A percentile compares a stretch with the other conserved stretches of the same genome.
Conservation (phyloP, 2,329 filamentous ascomycete genomes). For the Stachybotrys chlorohalonatus region DNA sequence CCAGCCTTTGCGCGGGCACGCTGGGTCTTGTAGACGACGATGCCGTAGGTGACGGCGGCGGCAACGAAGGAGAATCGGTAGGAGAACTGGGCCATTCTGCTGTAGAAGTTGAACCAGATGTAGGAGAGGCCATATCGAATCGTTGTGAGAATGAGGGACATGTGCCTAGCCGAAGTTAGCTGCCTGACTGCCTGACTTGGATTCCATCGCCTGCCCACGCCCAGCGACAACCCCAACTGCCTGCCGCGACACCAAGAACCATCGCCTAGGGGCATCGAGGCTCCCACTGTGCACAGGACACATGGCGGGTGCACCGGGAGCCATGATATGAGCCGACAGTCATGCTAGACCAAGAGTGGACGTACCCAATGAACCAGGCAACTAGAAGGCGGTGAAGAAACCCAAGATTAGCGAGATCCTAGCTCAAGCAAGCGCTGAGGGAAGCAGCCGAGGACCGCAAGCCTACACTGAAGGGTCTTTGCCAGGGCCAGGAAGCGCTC, state of each 20-base stretch:
- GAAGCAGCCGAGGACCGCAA: conserved; percentile 18
- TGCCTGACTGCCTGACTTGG: neutral
- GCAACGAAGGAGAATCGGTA: conserved; percentile 89
- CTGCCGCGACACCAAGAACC: no score
- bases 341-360: conserved; percentile 20
- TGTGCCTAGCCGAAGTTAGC: conserved; percentile 50
- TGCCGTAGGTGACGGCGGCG: conserved; percentile 88
- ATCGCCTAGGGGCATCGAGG: no score
- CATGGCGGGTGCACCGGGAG: neutral
- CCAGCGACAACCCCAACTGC: no score
- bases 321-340: neutral
- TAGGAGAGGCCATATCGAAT: conserved; percentile 79
- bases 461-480: conserved; percentile 83
- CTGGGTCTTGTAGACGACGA: conserved; percentile 97
- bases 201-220: no score
- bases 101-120: conserved; percentile 80
- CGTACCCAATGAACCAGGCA: conserved; percentile 76
- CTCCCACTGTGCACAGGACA: no score
- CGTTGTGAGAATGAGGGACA: conserved; percentile 75
- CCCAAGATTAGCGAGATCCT: conserved; percentile 9
- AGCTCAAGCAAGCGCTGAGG: conserved; percentile 3
- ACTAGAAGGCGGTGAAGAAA: conserved; percentile 33
- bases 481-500: conserved; percentile 71
- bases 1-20: conserved; percentile 73
- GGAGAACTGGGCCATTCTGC: conserved; percentile 65